Evolutionary conservation across 108 stramenopile genomes (phyloP).

Genomic region (Skeletonema menzelii): DNA sequence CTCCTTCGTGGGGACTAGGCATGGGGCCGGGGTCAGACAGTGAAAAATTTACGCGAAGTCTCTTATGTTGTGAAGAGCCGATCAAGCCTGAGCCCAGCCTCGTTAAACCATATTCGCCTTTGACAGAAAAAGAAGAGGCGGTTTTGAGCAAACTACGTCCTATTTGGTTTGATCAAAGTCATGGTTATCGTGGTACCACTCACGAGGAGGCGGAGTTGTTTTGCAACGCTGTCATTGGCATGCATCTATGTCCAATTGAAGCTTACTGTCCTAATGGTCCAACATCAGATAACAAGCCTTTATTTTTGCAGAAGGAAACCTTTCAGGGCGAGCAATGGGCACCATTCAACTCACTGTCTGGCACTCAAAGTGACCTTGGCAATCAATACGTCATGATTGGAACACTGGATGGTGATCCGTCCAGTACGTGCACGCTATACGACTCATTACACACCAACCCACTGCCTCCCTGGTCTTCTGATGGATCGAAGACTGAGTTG

Average conservation of each 20-base stretch:
- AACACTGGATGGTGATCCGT: conserved; percentile 15
- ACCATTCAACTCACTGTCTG: neutral
- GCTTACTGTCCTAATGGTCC: conserved; percentile 41
- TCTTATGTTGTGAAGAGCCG: conserved; percentile 13
- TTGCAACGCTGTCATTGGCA: conserved; percentile 24
- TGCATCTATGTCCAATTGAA: conserved; percentile 31
- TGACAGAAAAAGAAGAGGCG: conserved; percentile 23
- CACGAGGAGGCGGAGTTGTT: conserved; percentile 24
- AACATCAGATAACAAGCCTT: neutral
- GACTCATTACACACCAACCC: conserved; percentile 17
- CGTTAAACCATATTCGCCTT: neutral
- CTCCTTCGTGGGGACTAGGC: conserved; percentile 24
- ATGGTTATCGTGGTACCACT: conserved; percentile 37
- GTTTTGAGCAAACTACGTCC: conserved; percentile 14
- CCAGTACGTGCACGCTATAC: conserved; percentile 33
- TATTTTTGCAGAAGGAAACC: conserved; percentile 16
- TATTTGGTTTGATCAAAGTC: conserved; percentile 27
- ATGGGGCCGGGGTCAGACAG: conserved; percentile 16
- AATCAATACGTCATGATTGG: conserved; percentile 19
- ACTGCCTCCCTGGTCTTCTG: conserved; percentile 27
- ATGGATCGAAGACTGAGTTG: conserved; percentile 8
- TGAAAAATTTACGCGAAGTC: conserved; percentile 8
- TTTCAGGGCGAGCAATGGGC: conserved; percentile 50
- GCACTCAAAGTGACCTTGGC: neutral
- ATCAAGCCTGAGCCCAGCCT: neutral